A percentile compares a stretch with the other conserved stretches of the same genome.
Conservation (phyloP, 768 basidiomycete genomes). For the Chalciporus piperatus region DNA sequence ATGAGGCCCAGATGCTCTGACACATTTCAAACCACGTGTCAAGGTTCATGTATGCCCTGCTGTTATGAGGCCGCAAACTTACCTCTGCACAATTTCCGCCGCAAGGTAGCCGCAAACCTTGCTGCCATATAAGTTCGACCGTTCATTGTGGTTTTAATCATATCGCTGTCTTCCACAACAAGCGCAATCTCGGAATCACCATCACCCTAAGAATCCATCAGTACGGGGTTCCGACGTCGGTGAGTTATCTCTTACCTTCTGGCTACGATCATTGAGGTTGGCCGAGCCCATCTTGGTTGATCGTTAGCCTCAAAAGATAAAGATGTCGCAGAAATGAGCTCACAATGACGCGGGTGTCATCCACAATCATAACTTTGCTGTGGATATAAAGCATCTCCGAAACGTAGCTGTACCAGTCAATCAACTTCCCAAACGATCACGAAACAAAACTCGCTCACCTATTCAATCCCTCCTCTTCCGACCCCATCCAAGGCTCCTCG, state of each 20-base stretch:
- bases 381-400: constrained; percentile 84
- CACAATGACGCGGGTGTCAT: constrained; percentile 86
- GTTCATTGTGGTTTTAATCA: constrained; percentile 74
- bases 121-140: constrained; percentile 68
- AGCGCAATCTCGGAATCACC: constrained; percentile 95
- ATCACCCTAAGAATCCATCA: constrained; percentile 58
- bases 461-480: constrained; percentile 75
- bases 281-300: constrained; percentile 80
- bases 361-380: constrained; percentile 91
- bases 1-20: constrained; percentile 88
- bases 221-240: not conserved
- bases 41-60: not conserved
- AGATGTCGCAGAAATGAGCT: constrained; percentile 25
- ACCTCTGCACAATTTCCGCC: constrained; percentile 84
- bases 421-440: not conserved
- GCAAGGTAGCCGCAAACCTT: constrained; percentile 80
- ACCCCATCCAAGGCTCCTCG: constrained; percentile 87
- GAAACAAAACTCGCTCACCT: constrained; percentile 50
- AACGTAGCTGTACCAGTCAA: constrained; percentile 54
- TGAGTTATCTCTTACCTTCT: constrained; percentile 46
- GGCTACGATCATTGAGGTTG: constrained; percentile 87
- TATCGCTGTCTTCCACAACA: constrained; percentile 85
- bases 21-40: constrained; percentile 5
- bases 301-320: constrained; percentile 5
- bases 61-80: constrained; percentile 8